Evolutionary conservation across 768 basidiomycete genomes (phyloP).

Genomic region (Astraeus odoratus): DNA sequence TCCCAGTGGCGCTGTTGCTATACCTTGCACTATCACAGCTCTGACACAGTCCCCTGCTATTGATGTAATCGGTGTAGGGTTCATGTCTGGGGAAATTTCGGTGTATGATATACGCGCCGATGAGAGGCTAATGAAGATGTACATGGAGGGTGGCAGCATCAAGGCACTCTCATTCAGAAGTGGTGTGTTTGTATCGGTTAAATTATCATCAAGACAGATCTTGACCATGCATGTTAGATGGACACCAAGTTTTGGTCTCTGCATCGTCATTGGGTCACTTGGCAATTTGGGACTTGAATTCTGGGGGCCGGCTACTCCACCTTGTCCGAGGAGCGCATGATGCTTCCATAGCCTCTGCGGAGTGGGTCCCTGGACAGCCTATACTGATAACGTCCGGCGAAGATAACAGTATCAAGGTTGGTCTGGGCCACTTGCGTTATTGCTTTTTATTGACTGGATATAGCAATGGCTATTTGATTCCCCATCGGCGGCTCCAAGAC

Average conservation of each 20-base stretch:
- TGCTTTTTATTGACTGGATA: constrained; percentile 6
- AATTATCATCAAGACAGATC: too few relatives aligned
- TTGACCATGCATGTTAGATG: constrained; percentile 43
- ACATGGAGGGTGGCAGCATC: constrained; percentile 83
- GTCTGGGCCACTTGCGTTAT: constrained; percentile 1
- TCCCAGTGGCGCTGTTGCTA: constrained; percentile 20
- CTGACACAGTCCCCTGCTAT: constrained; percentile 91
- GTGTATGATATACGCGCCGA: constrained; percentile 89
- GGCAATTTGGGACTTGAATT: constrained; percentile 88
- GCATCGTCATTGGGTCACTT: constrained; percentile 84
- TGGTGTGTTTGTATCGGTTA: constrained; percentile 41
- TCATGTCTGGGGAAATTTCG: constrained; percentile 78
- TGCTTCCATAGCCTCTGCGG: constrained; percentile 68
- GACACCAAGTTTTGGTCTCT: constrained; percentile 81
- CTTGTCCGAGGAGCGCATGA: constrained; percentile 88
- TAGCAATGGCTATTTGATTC: constrained; percentile 99
- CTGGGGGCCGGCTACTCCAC: constrained; percentile 76
- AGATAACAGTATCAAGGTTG: constrained; percentile 93
- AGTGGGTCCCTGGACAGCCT: constrained; percentile 94
- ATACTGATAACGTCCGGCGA: constrained; percentile 84
- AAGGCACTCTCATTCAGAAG: constrained; percentile 77
- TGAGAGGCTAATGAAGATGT: constrained; percentile 81
- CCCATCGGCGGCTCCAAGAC: constrained; percentile 73
- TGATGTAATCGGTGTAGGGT: constrained; percentile 93
- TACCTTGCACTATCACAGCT: constrained; percentile 55